Conservation (phyloP, 352 stramenopile genomes). For the Phytophthora ohioensis region DNA sequence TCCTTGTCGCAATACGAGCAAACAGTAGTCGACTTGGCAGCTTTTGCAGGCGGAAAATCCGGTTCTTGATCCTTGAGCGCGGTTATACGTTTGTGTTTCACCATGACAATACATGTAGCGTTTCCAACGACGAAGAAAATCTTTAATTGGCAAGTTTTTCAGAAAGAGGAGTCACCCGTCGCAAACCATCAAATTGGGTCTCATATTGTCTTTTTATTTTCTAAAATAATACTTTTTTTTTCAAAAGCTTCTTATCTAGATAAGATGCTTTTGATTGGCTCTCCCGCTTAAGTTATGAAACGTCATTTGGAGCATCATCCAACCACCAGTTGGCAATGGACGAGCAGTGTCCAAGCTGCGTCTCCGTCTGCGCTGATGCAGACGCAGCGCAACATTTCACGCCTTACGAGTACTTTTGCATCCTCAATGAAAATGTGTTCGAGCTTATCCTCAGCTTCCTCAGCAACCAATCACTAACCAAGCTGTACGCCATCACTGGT, state of each 20-base stretch:
- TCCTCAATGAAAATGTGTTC: conserved; percentile 23
- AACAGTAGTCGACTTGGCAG: background rate
- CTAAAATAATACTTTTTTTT: too few species aligned
- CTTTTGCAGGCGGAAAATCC: conserved; percentile 7
- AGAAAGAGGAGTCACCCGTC: too few species aligned
- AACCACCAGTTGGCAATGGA: conserved; percentile 1
- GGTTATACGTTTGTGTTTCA: background rate
- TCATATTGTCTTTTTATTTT: too few species aligned
- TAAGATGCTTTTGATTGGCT: too few species aligned
- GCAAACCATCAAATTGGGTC: too few species aligned
- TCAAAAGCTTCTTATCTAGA: too few species aligned
- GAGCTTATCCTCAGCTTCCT: conserved; percentile 27
- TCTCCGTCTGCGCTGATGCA: background rate
- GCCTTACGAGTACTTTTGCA: conserved; percentile 12
- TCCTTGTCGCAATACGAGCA: conserved; percentile 20
- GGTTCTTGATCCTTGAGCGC: background rate
- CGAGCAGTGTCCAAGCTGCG: background rate
- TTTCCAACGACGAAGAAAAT: too few species aligned
- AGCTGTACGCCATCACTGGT: conserved; percentile 9
- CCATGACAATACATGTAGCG: too few species aligned
- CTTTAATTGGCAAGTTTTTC: too few species aligned
- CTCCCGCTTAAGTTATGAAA: too few species aligned
- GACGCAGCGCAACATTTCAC: background rate
- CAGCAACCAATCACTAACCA: conserved; percentile 23
- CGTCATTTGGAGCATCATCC: background rate